Percentiles rank a stretch among this genome's conserved stretches.
Conservation (phyloP, 1,284 basidiomycete species). For the Cutaneotrichosporon cyanovorans region DNA sequence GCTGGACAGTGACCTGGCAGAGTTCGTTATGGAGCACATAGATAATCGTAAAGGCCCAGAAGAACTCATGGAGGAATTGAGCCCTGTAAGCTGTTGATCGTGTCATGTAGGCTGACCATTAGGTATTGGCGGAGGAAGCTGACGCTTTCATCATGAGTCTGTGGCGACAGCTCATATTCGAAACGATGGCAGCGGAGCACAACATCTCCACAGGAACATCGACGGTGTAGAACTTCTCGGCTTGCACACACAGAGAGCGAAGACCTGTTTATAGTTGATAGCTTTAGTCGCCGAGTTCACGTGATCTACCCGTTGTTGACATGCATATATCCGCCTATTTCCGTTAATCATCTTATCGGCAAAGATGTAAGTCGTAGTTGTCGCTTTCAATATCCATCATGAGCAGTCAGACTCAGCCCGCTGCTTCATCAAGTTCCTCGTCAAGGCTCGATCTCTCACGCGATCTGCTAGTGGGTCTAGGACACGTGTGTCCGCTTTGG, state of each 20-base stretch:
- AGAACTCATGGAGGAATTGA: slow-evolving; percentile 75
- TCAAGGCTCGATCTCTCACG: no score
- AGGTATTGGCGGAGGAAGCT: slow-evolving; percentile 86
- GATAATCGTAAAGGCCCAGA: slow-evolving; percentile 72
- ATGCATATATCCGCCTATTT: no score
- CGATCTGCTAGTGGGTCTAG: background rate
- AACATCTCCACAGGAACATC: slow-evolving; percentile 6
- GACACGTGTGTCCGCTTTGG: background rate
- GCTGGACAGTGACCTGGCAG: slow-evolving; percentile 63
- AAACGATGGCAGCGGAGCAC: slow-evolving; percentile 35
- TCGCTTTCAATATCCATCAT: no score
- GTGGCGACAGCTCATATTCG: slow-evolving; percentile 83
- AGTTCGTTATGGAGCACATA: slow-evolving; percentile 81
- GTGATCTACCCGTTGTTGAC: no score
- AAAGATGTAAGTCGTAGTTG: no score
- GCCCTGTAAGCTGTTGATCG: slow-evolving; percentile 67
- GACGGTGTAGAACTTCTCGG: slow-evolving; percentile 5
- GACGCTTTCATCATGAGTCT: slow-evolving; percentile 62
- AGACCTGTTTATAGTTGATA: no score
- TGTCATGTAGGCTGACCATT: background rate
- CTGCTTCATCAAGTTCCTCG: no score
- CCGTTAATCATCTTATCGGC: no score
- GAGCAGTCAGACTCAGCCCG: no score
- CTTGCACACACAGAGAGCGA: no score
- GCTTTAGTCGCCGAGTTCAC: no score